Base-by-base conservation (phyloP, 2,329 filamentous ascomycete species). In the Pseudomassariella vexata region DNA sequence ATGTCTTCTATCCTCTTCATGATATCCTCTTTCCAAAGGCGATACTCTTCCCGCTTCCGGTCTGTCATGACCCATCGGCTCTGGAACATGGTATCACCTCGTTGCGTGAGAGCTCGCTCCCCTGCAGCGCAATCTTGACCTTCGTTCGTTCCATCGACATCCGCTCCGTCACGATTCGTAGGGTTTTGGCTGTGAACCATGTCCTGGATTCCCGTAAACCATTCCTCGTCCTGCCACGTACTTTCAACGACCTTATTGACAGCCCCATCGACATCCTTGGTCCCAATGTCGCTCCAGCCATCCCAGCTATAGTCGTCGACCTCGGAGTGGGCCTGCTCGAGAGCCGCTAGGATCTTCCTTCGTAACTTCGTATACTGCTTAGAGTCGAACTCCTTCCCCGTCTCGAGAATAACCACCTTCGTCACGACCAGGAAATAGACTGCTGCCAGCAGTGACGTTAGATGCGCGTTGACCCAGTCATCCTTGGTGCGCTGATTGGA, bases 1-100 rank as follows among this genome's bases (percentile, higher is more conserved):
- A 72, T 54, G 37, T 65, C 54, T 16, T 63, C 57, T 36, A 85
- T 74, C 42, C 67, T 67, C 37, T 57, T 60, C 49, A 84, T 46
- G 17, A 86, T 70, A 2, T 53, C 59, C 5, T 66, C 63, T 54
- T 80, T 80, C 85, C 85, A 92, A 12, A 52, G 54, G 26, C 53
- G 61, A 50, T 79, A 88, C 9, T 81, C 76, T 24, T 63, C 63
- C 45, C 69, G 67, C 43, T 75, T 76, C 39, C 68, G 63, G 29
- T 80, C 75, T 40, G 78, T 80, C 45, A 89, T 55, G 47, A 79
- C 82, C 47, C 84, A 79, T 28, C 73, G 70, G 41, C 81, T 78
- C 54, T 88, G 82, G 45, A 89, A 76, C 83, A 88, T 88, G 3
- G 79, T 83, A 41, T 78, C 74, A 7, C 68, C 61, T 35, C 68